Evolutionary conservation across 2,329 filamentous ascomycete species (phyloP).

Genomic region (Arachnopeziza araneosa): DNA sequence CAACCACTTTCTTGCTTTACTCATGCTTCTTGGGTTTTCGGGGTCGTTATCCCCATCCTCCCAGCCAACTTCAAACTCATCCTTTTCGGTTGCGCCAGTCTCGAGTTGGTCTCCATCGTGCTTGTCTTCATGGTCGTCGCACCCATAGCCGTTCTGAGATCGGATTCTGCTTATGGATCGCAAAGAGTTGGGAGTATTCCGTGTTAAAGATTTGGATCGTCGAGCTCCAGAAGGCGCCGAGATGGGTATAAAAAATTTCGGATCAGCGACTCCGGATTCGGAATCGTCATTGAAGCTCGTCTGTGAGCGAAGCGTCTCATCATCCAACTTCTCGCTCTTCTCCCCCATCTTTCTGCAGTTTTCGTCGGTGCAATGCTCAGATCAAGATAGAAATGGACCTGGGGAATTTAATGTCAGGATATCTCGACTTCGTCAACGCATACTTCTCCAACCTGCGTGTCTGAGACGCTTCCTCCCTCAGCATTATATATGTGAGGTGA

Average conservation of each 20-base stretch:
- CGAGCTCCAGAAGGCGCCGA: not conserved
- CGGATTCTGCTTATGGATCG: conserved; percentile 17
- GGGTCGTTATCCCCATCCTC: conserved; percentile 68
- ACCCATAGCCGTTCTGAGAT: conserved; percentile 32
- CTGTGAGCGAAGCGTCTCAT: not conserved
- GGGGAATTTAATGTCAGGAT: not conserved
- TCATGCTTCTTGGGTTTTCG: conserved; percentile 66
- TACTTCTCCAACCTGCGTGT: not conserved
- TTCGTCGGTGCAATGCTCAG: not conserved
- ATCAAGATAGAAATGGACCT: not conserved
- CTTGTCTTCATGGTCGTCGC: conserved; percentile 18
- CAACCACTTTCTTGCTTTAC: conserved; percentile 65
- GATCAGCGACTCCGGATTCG: not conserved
- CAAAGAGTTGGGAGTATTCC: not conserved
- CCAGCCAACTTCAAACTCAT: conserved; percentile 66
- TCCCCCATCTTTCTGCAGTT: not conserved
- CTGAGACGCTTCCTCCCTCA: not conserved
- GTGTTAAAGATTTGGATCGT: not conserved
- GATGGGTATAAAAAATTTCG: not conserved
- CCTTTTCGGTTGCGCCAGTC: conserved; percentile 29
- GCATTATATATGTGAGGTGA: not conserved
- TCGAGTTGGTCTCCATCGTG: conserved; percentile 10
- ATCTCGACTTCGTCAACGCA: not conserved
- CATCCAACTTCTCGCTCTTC: not conserved
- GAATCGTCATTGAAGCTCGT: not conserved